Conservation (phyloP, 1,284 basidiomycete genomes). For the Malassezia sp. region DNA sequence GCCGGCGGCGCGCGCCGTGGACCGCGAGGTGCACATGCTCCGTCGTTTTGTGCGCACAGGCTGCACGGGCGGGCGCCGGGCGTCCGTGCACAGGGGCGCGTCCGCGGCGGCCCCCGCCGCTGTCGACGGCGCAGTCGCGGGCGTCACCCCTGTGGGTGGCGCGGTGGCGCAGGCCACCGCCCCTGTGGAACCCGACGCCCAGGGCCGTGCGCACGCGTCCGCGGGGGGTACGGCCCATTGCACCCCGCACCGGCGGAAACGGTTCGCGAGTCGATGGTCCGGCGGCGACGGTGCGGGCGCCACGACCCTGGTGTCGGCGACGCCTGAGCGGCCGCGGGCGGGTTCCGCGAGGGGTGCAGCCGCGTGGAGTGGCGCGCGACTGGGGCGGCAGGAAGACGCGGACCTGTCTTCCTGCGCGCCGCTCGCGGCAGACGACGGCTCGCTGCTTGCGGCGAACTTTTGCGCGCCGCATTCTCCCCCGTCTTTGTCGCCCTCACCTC, state of each 20-base stretch:
- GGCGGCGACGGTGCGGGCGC: not conserved
- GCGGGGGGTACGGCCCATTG: no score
- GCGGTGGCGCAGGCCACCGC: no score
- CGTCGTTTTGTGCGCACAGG: conserved; percentile 9
- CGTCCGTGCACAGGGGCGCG: not conserved
- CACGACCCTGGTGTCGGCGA: conserved; percentile 10
- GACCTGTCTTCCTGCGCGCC: no score
- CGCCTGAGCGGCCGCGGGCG: conserved; percentile 2
- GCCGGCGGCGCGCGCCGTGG: not conserved
- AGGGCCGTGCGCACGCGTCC: no score
- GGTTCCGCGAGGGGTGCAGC: not conserved
- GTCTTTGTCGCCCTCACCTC: no score
- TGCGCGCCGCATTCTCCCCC: no score
- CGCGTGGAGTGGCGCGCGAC: not conserved
- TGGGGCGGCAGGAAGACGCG: no score
- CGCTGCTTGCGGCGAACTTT: no score
- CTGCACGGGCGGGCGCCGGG: no score
- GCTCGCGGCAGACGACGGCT: no score
- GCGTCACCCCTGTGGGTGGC: no score
- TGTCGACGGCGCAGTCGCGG: not conserved
- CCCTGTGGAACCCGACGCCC: no score
- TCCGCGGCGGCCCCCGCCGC: not conserved
- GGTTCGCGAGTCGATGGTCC: conserved; percentile 2
- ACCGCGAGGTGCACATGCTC: conserved; percentile 12
- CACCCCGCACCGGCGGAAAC: conserved; percentile 5